Base-by-base conservation (phyloP, 164 flowering plant genomes). In the Echeveria elegans region DNA sequence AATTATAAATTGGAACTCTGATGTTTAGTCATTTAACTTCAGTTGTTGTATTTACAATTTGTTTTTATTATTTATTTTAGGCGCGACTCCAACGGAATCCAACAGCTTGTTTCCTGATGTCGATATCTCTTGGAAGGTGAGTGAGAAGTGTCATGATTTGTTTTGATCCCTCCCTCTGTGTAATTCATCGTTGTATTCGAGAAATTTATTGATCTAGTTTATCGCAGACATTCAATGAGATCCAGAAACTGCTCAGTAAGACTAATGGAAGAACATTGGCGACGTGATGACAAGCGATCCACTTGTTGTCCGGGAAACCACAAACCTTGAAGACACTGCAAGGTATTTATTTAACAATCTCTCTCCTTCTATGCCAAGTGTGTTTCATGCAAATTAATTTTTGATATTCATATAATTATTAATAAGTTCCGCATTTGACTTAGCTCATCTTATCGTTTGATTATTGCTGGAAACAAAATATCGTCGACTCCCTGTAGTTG, bases 281-380 rank as follows among this genome's bases (percentile, higher is more conserved):
- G 89, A 85, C 61, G 67, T 85, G 72, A 85, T 85, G 89, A 83
- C 89, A 10, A 74, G 82, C 52, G 63, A 82, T 31, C 89, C 89
- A 0, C 80, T 85, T 61, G 80, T 78, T 74, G 89, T 85, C 68
- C 77, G 72, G 71, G 89, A 85, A 83, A 73, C 70, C 64, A 82
- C 85, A 26, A 79, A 79, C 70, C 79, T 85, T 5, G 89, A 83
- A 72, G 87, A 85, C 65, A 87, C 89, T 71, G 85, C 79, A 2
- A 80, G 89, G 89, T 85, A 73, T 21, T 28, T 34, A 1, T 48
- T 50, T 24, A 18, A 21, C 0, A 16, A 6, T 11, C 1, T 36
- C 12, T 15, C 34, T 30, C 5, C 5, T 21, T 23, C 15, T 40
- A 5, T 26, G 26, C 43, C 16, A 43, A 43, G 47, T 43, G 47